A percentile compares a stretch with the other conserved stretches of the same genome.
Evolutionary conservation across 2,329 filamentous ascomycete species (phyloP).

Genomic region (Sporothrix humicola): DNA sequence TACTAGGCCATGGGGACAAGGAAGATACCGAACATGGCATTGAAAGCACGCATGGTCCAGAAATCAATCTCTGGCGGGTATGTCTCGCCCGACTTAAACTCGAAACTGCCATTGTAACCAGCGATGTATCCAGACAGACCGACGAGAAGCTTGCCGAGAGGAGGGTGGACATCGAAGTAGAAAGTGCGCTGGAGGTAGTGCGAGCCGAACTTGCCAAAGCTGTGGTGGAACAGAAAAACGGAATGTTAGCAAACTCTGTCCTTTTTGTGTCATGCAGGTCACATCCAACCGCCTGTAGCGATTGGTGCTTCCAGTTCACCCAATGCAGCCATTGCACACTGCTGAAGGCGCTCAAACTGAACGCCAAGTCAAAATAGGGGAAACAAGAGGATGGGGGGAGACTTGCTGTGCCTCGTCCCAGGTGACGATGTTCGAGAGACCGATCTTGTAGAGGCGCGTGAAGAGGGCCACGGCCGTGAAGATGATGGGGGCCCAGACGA

Average conservation of each 20-base stretch:
- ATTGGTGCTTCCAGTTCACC: neutral
- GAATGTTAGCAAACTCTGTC: slow-evolving; percentile 30
- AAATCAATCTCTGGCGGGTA: slow-evolving; percentile 95
- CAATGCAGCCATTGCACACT: neutral
- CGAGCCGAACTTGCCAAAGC: slow-evolving; percentile 96
- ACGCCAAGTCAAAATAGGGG: neutral
- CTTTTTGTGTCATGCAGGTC: neutral
- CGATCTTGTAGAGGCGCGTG: slow-evolving; percentile 73
- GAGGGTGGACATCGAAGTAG: slow-evolving; percentile 89
- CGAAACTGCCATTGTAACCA: slow-evolving; percentile 98
- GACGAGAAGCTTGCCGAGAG: slow-evolving; percentile 97
- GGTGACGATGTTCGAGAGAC: slow-evolving; percentile 68
- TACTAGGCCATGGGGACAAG: slow-evolving; percentile 88
- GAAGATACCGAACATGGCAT: slow-evolving; percentile 89
- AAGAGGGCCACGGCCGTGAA: slow-evolving; percentile 68
- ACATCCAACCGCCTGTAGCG: neutral
- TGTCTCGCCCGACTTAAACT: slow-evolving; percentile 97
- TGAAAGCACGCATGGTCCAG: slow-evolving; percentile 98
- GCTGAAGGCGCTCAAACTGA: no score
- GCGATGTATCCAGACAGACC: slow-evolving; percentile 94
- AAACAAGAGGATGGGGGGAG: neutral
- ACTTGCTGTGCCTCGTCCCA: slow-evolving; percentile 71
- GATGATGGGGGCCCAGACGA: slow-evolving; percentile 64
- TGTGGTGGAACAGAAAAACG: slow-evolving; percentile 45
- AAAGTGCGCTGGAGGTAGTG: slow-evolving; percentile 99